Base-by-base conservation (phyloP, 2,329 filamentous ascomycete species). In the Cladosporium sp. region DNA sequence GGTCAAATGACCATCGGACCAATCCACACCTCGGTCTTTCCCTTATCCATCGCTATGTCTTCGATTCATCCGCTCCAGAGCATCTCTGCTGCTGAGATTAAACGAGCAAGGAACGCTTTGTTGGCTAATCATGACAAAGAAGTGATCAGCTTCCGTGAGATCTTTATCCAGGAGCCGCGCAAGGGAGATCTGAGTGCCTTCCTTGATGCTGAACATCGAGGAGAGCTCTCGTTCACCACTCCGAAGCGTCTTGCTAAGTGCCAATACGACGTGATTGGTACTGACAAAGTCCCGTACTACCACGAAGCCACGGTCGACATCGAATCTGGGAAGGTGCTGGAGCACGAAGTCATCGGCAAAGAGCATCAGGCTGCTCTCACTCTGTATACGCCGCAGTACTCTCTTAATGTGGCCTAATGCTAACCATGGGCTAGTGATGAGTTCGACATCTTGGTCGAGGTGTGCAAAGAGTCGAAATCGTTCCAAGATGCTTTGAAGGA, bases 401-500 rank as follows among this genome's bases (percentile, higher is more conserved):
- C 22, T 28, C 7, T 28, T 28, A 28, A 28, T 28, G 7, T 7
- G 22, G 22, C 22, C 22, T 28, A 40, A 10, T 11, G 28, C 54
- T 41, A 22, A 44, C 9, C 34, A 19, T 19, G 31, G 3, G 19
- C 11, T 37, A 43, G 65, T 19, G 52, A 56, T 28, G 77, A 80
- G 56, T 77, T 79, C 43, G 69, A 74, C 33, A 60, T 63, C 4
- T 64, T 80, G 4, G 69, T 76, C 5, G 70, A 77, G 13, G 73
- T 73, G 3, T 80, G 78, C 56, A 72, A 76, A 50, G 68, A 56
- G 35, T 61, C 73, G 75, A 58, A 65, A 74, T 18, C 68, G 3
- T 78, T 82, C 11, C 70, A 78, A 58, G 76, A 75, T 1, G 78
- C 79, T 53, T 73, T 82, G 49, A 75, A 74, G 42, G 82, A 82